A percentile compares a stretch with the other conserved stretches of the same genome.
These are phyloP conservation scores for Grigorovia transvaalensis DNA, from an alignment of 805 yeast species.

Conservation along the genomic window DNA sequence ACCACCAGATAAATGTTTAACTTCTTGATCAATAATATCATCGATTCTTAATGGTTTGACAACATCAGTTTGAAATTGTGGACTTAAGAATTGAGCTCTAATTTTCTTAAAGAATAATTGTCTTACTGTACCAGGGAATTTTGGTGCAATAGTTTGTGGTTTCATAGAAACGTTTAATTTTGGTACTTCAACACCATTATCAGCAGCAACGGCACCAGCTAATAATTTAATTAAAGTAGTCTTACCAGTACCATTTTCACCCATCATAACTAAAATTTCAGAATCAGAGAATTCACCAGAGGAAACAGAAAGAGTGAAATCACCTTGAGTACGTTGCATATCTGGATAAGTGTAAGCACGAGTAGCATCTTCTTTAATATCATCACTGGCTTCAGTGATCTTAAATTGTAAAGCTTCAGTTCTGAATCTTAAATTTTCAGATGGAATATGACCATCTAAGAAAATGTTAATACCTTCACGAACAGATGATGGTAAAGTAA, in stretches of 20 bases:
- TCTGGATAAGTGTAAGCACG: conserved; percentile 68
- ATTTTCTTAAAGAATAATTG: conserved; percentile 95
- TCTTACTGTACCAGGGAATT: conserved; percentile 96
- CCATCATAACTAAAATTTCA: conserved; percentile 98
- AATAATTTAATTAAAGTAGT: conserved; percentile 92
- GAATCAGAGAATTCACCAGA: conserved; percentile 90
- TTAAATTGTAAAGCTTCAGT: conserved; percentile 91
- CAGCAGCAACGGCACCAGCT: conserved; percentile 90
- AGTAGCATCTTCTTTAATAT: conserved; percentile 63
- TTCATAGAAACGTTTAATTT: conserved; percentile 91
- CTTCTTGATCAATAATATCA: conserved; percentile 94
- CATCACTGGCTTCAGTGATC: conserved; percentile 81
- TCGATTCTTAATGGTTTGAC: conserved; percentile 91
- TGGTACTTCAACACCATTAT: conserved; percentile 74
- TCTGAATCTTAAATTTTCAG: conserved; percentile 96
- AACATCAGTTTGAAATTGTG: conserved; percentile 98
- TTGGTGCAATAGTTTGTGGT: conserved; percentile 98
- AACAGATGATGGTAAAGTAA: conserved; percentile 89
- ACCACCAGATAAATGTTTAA: conserved; percentile 97
- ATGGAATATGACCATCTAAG: conserved; percentile 94
- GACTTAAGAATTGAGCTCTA: conserved; percentile 84
- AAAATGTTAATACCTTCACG: conserved; percentile 99
- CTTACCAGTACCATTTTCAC: conserved; percentile 99
- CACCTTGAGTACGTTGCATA: conserved; percentile 91
- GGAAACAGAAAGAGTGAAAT: conserved; percentile 74